Evolutionary conservation across 2,329 filamentous ascomycete species (phyloP), one percentile per base, ranked within the genome.

Genomic region (Golovinomyces cichoracearum): DNA sequence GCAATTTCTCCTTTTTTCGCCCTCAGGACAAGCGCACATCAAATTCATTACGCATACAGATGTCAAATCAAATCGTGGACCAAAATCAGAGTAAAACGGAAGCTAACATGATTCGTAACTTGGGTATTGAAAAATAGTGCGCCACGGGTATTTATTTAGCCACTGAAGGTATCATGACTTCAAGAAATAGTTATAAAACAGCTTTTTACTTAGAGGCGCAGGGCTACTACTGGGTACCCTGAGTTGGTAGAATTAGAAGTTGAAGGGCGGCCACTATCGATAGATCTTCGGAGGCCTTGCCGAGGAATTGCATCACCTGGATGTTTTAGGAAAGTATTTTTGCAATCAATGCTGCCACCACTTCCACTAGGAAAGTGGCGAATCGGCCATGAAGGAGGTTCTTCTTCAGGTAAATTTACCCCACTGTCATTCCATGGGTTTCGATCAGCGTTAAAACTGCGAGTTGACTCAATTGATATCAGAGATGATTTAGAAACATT

Each of bases 401-500:
- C 85, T 54, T 93, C 84, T 58, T 94, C 88, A 53, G 82, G 72
- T 56, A 94, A 76, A 62, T 94, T 94, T 61, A 94, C 85, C 58
- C 86, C 88, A 60, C 84, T 93, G 63, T 95, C 88, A 63, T 94
- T 94, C 88, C 88, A 95, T 53, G 86, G 86, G 66, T 94, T 93
- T 64, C 86, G 82, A 64, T 93, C 92, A 56, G 84, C 84, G 54
- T 78, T 78, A 63, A 79, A 78, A 67, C 85, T 93, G 61, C 88
- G 82, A 31, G 85, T 85, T 45, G 86, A 94, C 65, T 95, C 88
- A 63, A 94, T 86, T 53, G 85, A 93, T 57, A 93, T 86, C 56
- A 95, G 76, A 29, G 88, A 94, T 45, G 88, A 90, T 67, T 93
- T 94, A 55, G 88, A 94, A 49, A 83, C 81, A 58, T 88, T 88